A percentile compares a stretch with the other conserved stretches of the same genome.
These are phyloP conservation scores for Colletotrichum incanum DNA, from an alignment of 2,329 filamentous ascomycete species.

Conservation along the genomic window DNA sequence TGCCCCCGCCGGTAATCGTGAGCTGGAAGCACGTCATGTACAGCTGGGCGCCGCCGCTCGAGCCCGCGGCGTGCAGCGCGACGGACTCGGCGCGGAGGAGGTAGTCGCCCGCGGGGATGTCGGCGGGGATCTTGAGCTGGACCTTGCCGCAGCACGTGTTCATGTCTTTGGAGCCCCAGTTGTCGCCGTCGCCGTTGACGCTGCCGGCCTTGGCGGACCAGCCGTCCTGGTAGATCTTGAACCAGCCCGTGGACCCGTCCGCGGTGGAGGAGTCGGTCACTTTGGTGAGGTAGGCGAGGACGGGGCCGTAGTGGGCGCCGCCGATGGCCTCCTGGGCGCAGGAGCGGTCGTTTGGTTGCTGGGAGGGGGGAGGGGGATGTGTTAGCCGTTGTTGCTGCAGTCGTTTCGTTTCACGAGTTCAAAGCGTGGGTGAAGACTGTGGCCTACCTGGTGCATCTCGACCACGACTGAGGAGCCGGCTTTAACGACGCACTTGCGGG, in stretches of 20 bases:
- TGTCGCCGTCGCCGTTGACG: conserved; percentile 51
- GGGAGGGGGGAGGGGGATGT: background rate
- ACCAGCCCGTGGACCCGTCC: conserved; percentile 62
- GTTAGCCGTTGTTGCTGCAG: background rate
- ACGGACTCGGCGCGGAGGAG: conserved; percentile 69
- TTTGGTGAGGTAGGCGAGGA: conserved; percentile 64
- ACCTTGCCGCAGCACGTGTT: conserved; percentile 41
- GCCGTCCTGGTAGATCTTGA: conserved; percentile 66
- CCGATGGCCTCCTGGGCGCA: conserved; percentile 66
- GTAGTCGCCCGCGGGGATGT: conserved; percentile 66
- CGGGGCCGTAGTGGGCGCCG: conserved; percentile 66
- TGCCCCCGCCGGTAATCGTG: conserved; percentile 48
- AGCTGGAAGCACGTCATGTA: conserved; percentile 51
- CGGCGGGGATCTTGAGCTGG: conserved; percentile 56
- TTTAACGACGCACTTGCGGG: conserved; percentile 62
- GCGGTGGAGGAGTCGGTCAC: conserved; percentile 63
- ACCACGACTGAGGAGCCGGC: conserved; percentile 58
- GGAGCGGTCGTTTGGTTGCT: conserved; percentile 59
- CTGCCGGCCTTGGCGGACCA: conserved; percentile 49
- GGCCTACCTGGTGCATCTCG: conserved; percentile 63
- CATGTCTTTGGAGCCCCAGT: conserved; percentile 42
- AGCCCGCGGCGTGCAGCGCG: conserved; percentile 62
- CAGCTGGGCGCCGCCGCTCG: conserved; percentile 57
- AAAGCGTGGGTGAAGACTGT: accelerated
- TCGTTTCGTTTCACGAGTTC: too few relatives aligned